Evolutionary conservation across 805 yeast genomes (phyloP).

Genomic region (Saccharomycopsis selenospora): DNA sequence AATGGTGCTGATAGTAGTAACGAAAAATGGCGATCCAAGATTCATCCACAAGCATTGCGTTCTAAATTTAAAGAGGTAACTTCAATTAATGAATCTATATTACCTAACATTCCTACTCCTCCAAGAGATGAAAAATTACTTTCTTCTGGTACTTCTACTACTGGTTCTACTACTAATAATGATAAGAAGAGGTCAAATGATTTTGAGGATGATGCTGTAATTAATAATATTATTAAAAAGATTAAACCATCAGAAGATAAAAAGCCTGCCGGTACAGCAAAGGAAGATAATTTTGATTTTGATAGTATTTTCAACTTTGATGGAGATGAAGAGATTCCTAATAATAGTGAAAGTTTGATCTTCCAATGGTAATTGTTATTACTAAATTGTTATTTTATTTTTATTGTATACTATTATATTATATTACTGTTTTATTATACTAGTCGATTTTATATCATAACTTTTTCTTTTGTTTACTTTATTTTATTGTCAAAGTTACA

Average conservation of each 20-base stretch:
- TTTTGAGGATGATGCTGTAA: neutral
- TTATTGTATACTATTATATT: neutral
- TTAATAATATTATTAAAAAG: neutral
- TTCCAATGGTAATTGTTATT: neutral
- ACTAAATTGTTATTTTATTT: neutral
- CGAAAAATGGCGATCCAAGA: constrained; percentile 17
- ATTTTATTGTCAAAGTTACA: too few species aligned
- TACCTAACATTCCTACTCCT: constrained; percentile 22
- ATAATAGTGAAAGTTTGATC: constrained; percentile 1
- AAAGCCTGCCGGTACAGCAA: neutral
- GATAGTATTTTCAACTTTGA: constrained; percentile 20
- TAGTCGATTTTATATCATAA: too few species aligned
- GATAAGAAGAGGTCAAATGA: neutral
- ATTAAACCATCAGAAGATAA: neutral
- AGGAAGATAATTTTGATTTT: constrained; percentile 18
- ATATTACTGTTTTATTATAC: neutral
- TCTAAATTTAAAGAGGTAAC: constrained; percentile 20
- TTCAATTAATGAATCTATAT: constrained; percentile 13
- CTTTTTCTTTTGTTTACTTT: too few species aligned
- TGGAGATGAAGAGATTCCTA: constrained; percentile 18
- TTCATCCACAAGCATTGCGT: constrained; percentile 18
- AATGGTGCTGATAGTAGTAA: neutral
- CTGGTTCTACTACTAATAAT: neutral
- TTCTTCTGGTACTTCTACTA: too few species aligned
- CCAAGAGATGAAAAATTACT: constrained; percentile 21